phyloP scores from a whole-genome alignment of 164 flowering plant genomes.

The Nymphaea thermarum region DNA sequence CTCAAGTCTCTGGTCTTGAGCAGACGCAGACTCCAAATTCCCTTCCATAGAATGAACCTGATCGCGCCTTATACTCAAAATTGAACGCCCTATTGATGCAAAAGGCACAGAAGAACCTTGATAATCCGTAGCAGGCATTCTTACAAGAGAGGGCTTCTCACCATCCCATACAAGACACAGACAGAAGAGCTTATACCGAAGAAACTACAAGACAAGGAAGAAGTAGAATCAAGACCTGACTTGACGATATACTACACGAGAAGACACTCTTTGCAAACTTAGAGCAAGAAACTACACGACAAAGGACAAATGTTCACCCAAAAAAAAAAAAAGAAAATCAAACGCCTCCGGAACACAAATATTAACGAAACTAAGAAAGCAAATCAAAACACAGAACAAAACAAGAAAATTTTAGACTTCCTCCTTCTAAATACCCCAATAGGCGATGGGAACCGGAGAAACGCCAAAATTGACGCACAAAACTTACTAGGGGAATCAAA shows the following conservation, averaged over 20 bases:
- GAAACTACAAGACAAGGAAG: not conserved
- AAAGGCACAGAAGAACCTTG: slow-evolving; percentile 40
- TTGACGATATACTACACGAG: not conserved
- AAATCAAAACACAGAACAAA: not conserved
- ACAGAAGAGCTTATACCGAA: not conserved
- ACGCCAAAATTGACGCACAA: not conserved
- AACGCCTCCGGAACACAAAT: too few species aligned
- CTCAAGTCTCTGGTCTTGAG: slow-evolving; percentile 44
- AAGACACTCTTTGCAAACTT: not conserved
- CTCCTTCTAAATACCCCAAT: not conserved
- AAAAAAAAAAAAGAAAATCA: too few species aligned
- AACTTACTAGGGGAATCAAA: not conserved
- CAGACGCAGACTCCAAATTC: slow-evolving; percentile 10
- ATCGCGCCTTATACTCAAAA: slow-evolving; percentile 55
- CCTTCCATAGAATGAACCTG: slow-evolving; percentile 61
- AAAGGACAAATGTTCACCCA: not conserved
- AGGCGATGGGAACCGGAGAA: not conserved
- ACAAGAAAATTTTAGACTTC: not conserved
- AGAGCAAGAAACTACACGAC: not conserved
- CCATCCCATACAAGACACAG: not conserved
- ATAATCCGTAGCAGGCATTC: slow-evolving; percentile 69
- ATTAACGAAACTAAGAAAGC: not conserved
- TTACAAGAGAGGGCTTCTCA: not conserved
- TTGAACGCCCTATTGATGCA: slow-evolving; percentile 40
- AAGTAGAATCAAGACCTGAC: not conserved